Percentiles rank a stretch among this genome's conserved stretches.
Conservation (phyloP, 768 basidiomycete species). For the Suillus subluteus region DNA sequence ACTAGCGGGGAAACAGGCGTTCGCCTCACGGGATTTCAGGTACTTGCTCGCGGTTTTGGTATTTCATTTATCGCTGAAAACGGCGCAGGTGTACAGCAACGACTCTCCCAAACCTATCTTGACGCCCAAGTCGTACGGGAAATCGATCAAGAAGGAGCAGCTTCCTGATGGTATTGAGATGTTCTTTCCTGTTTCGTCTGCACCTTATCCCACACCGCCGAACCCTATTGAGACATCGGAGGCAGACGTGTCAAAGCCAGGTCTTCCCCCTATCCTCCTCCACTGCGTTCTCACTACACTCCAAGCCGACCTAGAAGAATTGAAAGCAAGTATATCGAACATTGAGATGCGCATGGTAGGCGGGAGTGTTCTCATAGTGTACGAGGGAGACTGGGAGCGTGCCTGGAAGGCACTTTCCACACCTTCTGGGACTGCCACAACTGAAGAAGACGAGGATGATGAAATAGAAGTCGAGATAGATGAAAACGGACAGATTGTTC, state of each 20-base stretch:
- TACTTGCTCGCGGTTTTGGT: slow-evolving; percentile 30
- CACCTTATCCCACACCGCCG: slow-evolving; percentile 14
- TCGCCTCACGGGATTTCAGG: slow-evolving; percentile 90
- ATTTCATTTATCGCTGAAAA: slow-evolving; percentile 7
- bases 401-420: slow-evolving; percentile 42
- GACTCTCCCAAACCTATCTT: slow-evolving; percentile 54
- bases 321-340: slow-evolving; percentile 50
- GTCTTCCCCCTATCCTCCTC: slow-evolving; percentile 59
- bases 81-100: slow-evolving; percentile 71
- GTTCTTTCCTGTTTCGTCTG: slow-evolving; percentile 69
- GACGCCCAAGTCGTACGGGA: slow-evolving; percentile 80
- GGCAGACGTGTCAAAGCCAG: slow-evolving; percentile 30
- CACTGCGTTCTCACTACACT: slow-evolving; percentile 61
- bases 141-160: slow-evolving; percentile 65
- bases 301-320: slow-evolving; percentile 52
- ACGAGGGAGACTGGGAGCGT: slow-evolving; percentile 61
- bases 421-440: slow-evolving; percentile 15
- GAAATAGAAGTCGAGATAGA: slow-evolving; percentile 41
- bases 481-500: slow-evolving; percentile 26
- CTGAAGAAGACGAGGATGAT: slow-evolving; percentile 40
- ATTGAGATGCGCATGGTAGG: slow-evolving; percentile 84
- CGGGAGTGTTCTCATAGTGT: slow-evolving; percentile 78
- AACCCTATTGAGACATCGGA: slow-evolving; percentile 9
- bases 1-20: slow-evolving; percentile 81
- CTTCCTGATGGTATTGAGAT: slow-evolving; percentile 75